Evolutionary conservation across 805 yeast genomes (phyloP).

Genomic region (Yarrowia phangngaensis): DNA sequence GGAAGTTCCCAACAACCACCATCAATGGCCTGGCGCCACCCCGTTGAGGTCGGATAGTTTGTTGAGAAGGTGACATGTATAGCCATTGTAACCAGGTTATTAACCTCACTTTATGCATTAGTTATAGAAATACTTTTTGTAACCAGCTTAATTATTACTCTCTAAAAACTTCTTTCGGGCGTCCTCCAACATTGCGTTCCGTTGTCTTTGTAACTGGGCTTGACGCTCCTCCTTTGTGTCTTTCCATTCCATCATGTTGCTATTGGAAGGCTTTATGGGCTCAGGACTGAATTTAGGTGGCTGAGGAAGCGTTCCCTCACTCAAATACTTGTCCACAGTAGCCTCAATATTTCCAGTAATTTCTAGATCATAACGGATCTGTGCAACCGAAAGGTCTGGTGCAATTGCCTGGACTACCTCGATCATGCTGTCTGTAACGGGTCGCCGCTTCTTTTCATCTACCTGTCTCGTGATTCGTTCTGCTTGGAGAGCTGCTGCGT

Average conservation of each 20-base stretch:
- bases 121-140: too few species aligned
- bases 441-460: constrained; percentile 13
- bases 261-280: constrained; percentile 26
- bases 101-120: too few species aligned
- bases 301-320: constrained; percentile 54
- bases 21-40: constrained; percentile 13
- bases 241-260: constrained; percentile 42
- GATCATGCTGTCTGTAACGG: constrained; percentile 51
- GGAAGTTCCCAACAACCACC: not conserved
- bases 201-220: constrained; percentile 46
- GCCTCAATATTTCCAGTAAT: constrained; percentile 65
- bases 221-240: constrained; percentile 45
- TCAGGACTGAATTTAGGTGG: constrained; percentile 30
- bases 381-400: constrained; percentile 64
- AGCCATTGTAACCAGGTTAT: too few species aligned
- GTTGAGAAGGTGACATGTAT: not conserved
- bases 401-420: constrained; percentile 81
- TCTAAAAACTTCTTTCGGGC: constrained; percentile 55
- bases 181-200: constrained; percentile 54
- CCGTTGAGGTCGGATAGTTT: not conserved
- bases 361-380: constrained; percentile 69
- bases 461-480: constrained; percentile 10
- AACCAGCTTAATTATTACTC: not conserved
- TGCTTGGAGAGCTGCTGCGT: constrained; percentile 15
- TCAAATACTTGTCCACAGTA: constrained; percentile 70